Base-by-base conservation (phyloP, 805 yeast species). In the Brettanomyces anomalus region DNA sequence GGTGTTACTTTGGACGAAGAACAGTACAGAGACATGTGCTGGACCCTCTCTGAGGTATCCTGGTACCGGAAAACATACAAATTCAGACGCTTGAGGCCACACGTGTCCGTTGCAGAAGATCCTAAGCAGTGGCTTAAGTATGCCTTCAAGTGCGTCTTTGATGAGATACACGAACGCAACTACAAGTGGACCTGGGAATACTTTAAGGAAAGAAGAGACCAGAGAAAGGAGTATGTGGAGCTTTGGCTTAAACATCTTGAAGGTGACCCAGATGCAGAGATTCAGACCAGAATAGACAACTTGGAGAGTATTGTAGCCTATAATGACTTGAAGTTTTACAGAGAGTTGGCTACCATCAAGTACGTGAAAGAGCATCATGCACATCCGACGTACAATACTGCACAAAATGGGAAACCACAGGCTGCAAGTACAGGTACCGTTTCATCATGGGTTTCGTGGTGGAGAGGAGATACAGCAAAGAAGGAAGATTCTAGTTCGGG, bases 171-270 rank as follows among this genome's bases (percentile, higher is more conserved):
- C 53, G 93, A 86, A 46, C 77, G 73, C 53, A 78, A 85, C 56
- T 74, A 79, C 51, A 77, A 75, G 53, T 85, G 96, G 94, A 79
- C 87, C 31, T 94, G 98, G 98, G 93, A 74, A 3, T 75, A 75
- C 54, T 77, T 90, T 51, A 74, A 75, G 39, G 71, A 69, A 39
- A 72, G 95, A 54, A 67, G 94, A 49, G 85, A 85, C 47, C 79
- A 83, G 56, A 68, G 96, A 53, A 74, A 71, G 41, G 62, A 67
- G 1, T 93, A 93, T 60, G 71, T 84, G 15, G 57, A 57, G 13
- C 63, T 86, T 0, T 90, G 89, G 86, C 81, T 77, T 49, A 54
- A 64, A 43, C 43, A 46, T 41, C 43, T 51, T 11, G 76, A 79
- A 49, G 61, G 79, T n/a, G 60, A 63, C n/a, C 60, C 58, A 5